These are phyloP conservation scores for Amylocystis lapponica DNA, from an alignment of 768 basidiomycete genomes.

Conservation along the genomic window DNA sequence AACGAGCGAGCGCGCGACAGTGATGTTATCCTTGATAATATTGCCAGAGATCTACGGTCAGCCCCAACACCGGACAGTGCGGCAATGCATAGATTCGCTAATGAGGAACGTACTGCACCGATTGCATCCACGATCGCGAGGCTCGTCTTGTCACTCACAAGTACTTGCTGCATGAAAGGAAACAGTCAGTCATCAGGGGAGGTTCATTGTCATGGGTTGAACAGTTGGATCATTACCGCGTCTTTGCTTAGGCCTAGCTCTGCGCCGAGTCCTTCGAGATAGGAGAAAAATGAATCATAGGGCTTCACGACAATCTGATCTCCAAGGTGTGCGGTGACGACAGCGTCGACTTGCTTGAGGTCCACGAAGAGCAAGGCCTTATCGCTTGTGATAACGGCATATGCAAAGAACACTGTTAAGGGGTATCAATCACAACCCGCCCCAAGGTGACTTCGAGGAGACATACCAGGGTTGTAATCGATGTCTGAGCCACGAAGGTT, in stretches of 20 bases:
- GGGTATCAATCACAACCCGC: background rate
- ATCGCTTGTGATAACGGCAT: constrained; percentile 66
- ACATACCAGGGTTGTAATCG: constrained; percentile 69
- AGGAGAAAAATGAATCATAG: constrained; percentile 63
- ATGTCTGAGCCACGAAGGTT: constrained; percentile 92
- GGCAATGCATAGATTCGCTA: background rate
- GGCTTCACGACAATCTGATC: constrained; percentile 57
- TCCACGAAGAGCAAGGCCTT: constrained; percentile 67
- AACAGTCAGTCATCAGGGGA: background rate
- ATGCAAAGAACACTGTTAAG: constrained; percentile 85
- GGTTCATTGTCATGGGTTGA: background rate
- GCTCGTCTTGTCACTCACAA: constrained; percentile 73
- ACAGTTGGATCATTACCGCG: constrained; percentile 9
- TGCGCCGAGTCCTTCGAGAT: constrained; percentile 47
- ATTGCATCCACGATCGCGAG: constrained; percentile 80
- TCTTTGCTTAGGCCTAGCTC: constrained; percentile 30
- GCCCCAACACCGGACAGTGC: constrained; percentile 3
- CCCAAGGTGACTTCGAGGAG: background rate
- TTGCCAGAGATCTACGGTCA: constrained; percentile 15
- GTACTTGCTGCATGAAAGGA: constrained; percentile 50
- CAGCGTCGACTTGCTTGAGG: constrained; percentile 38
- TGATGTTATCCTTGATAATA: constrained; percentile 48
- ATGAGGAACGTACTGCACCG: constrained; percentile 45
- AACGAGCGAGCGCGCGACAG: constrained; percentile 63
- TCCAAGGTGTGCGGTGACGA: constrained; percentile 49